Base-by-base conservation (phyloP, 2,329 filamentous ascomycete species). In the Endothia cerciana region DNA sequence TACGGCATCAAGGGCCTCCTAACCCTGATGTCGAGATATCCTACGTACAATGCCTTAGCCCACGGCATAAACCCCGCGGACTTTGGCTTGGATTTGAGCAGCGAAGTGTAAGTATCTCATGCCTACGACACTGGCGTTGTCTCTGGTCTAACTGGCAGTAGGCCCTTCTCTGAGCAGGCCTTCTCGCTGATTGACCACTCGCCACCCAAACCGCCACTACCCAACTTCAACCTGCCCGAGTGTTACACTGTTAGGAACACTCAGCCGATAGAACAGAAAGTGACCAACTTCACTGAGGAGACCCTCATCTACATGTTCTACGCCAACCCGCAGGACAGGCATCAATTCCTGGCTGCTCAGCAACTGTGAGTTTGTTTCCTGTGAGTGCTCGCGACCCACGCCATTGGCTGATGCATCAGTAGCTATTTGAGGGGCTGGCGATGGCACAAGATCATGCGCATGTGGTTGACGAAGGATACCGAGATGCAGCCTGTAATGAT, bases 271-370 rank as follows among this genome's bases (percentile, higher is more conserved):
- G 86, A 89, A 68, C 86, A 82, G 71, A 90, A 90, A 75, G 87
- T 90, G 59, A 80, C 81, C 49, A 89, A 84, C 69, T 89, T 90
- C 76, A 89, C 89, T 70, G 88, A 90, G 69, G 88, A 90, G 75
- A 89, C 88, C 0, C 77, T 90, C 58, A 87, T 90, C 75, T 89
- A 86, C 83, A 90, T 90, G 69, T 90, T 90, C 72, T 90, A 90
- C 75, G 88, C 85, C 75, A 88, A 85, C 67, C 86, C 88, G 8
- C 80, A 83, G 55, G 87, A 90, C 71, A 73, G 84, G 43, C 87
- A 88, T 74, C 88, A 90, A 73, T 83, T 87, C 58, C 78, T 88
- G 77, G 88, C 88, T 2, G 87, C 88, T 0, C 78, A 83, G 49
- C 87, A 90, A 73, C 78, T 90, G 87, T 89, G 77, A 77, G 85